Evolutionary conservation across 2,329 filamentous ascomycete genomes (phyloP), one percentile per base, ranked within the genome.

Genomic region (Drechslera avenae): DNA sequence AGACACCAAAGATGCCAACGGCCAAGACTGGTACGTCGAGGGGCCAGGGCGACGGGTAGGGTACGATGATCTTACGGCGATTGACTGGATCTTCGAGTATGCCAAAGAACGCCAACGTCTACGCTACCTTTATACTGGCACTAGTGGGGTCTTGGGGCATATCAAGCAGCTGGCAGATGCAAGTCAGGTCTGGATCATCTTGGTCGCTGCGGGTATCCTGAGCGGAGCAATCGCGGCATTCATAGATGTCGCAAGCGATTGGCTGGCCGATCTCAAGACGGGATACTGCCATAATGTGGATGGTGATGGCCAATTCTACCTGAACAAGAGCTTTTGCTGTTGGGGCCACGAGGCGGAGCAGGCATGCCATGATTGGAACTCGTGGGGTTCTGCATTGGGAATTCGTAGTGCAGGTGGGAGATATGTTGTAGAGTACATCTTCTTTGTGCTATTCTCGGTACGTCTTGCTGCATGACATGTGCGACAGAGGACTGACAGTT

Each of bases 81-180:
- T 99, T 72, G 94, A 99, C 78, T 99, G 94, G 94, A 97, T 97
- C 69, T 97, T 96, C 66, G 94, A 99, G 74, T 96, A 97, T 70
- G 94, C 90, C 44, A 97, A 97, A 73, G 94, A 99, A 76, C 85
- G 94, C 16, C 91, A 96, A 73, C 85, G 94, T 18, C 78, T 95
- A 65, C 85, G 91, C n/a, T 83, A 88, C 23, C 79, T 99, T 16
- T 83, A 86, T 47, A 84, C 88, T 0, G 84, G 83, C 63, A 83
- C 86, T 6, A 81, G 83, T 16, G 90, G 91, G 0, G 61, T 96
- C 4, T 53, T 92, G 16, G 91, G 91, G 10, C 85, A 91, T 63
- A 65, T 88, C 46, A 86, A 83, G 54, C 86, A 88, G 59, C 76
- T 95, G 18, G 79, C 90, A 13, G 94, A 99, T 73, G 86, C 87